These are phyloP conservation scores for Naganishia onofrii DNA, from an alignment of 768 basidiomycete species.

Conservation along the genomic window DNA sequence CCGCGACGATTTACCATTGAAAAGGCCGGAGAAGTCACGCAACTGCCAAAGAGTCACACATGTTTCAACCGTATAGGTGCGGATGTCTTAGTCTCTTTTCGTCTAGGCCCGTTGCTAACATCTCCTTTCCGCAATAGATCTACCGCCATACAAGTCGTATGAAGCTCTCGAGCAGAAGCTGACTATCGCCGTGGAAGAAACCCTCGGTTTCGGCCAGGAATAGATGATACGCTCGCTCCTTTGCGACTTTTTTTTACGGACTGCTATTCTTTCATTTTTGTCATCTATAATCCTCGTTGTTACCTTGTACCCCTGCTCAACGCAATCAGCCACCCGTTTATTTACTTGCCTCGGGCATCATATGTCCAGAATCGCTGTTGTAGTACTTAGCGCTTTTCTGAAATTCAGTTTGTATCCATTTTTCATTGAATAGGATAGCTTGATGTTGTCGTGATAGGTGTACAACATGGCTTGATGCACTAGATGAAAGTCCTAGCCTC, in stretches of 20 bases:
- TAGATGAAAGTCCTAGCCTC: too few species aligned
- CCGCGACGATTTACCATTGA: slow-evolving; percentile 97
- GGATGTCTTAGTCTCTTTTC: background rate
- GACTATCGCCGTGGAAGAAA: slow-evolving; percentile 71
- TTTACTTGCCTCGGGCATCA: background rate
- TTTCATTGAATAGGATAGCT: slow-evolving; percentile 2
- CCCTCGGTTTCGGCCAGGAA: slow-evolving; percentile 90
- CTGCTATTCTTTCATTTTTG: background rate
- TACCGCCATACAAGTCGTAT: slow-evolving; percentile 97
- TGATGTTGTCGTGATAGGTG: too few species aligned
- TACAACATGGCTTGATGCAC: too few species aligned
- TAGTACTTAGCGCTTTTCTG: background rate
- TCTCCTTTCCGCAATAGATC: slow-evolving; percentile 58
- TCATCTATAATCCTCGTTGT: background rate
- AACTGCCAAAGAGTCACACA: slow-evolving; percentile 94
- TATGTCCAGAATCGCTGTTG: slow-evolving; percentile 3
- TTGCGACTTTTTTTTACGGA: background rate
- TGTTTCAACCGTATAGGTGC: slow-evolving; percentile 73
- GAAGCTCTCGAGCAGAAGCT: slow-evolving; percentile 91
- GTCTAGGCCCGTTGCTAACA: background rate
- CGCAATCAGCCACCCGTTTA: background rate
- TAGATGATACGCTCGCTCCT: slow-evolving; percentile 56
- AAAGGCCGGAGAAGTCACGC: slow-evolving; percentile 93
- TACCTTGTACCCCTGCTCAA: slow-evolving; percentile 22
- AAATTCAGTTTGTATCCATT: slow-evolving; percentile 6